Conservation (phyloP, 2,329 filamentous ascomycete species). For the Stachybotrys chartarum region DNA sequence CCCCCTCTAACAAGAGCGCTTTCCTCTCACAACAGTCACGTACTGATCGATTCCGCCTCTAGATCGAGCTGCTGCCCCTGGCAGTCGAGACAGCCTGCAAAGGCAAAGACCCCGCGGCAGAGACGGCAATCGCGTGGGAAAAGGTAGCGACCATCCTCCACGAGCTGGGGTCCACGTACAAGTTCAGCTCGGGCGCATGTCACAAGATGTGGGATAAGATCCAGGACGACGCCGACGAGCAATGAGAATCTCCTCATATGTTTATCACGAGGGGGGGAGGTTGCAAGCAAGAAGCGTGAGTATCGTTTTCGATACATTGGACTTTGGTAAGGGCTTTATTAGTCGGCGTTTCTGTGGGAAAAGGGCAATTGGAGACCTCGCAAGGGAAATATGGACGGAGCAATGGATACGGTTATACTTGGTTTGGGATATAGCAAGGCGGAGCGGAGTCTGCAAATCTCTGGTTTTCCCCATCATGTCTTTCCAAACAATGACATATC, state of each 20-base stretch:
- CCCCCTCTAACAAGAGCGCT: background rate
- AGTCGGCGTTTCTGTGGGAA: too few species aligned
- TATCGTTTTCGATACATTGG: too few species aligned
- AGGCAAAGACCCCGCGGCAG: conserved; percentile 15
- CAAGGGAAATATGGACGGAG: background rate
- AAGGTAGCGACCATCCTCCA: conserved; percentile 46
- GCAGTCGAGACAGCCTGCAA: conserved; percentile 32
- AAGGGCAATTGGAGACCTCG: too few species aligned
- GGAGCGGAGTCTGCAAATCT: background rate
- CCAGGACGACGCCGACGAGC: background rate
- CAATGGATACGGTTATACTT: background rate
- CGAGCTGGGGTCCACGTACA: conserved; percentile 46
- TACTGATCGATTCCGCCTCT: background rate
- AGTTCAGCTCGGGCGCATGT: conserved; percentile 52
- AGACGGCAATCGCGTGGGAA: conserved; percentile 46
- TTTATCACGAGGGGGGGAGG: too few species aligned
- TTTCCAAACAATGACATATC: too few species aligned
- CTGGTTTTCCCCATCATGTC: too few species aligned
- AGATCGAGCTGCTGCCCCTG: conserved; percentile 38
- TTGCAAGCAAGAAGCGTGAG: too few species aligned
- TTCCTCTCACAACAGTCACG: background rate
- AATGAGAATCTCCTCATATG: background rate
- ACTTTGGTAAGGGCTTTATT: too few species aligned
- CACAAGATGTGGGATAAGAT: conserved; percentile 50
- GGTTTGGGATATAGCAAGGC: background rate